phyloP scores from a whole-genome alignment of 768 basidiomycete genomes.

The Tricholoma furcatifolium region DNA sequence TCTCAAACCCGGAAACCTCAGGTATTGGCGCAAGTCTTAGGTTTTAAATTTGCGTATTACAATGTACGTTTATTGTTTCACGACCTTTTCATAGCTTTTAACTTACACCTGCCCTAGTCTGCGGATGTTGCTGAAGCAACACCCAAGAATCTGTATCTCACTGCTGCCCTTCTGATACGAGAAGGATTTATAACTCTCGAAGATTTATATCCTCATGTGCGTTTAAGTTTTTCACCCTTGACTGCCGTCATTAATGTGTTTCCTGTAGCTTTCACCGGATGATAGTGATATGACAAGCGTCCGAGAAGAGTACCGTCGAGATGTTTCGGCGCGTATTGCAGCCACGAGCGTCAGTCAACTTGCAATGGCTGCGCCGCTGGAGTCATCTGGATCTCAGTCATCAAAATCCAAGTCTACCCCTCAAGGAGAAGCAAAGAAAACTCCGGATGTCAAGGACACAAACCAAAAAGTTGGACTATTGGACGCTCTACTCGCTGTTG shows the following conservation, averaged over 20 bases:
- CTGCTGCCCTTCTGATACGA: slow-evolving; percentile 85
- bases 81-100: neutral
- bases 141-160: slow-evolving; percentile 74
- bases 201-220: slow-evolving; percentile 91
- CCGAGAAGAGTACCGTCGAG: slow-evolving; percentile 61
- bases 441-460: slow-evolving; percentile 35
- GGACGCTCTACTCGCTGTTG: slow-evolving; percentile 79
- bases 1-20: slow-evolving; percentile 41
- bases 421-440: slow-evolving; percentile 34
- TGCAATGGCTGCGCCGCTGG: slow-evolving; percentile 83
- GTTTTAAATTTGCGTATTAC: slow-evolving; percentile 96
- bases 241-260: neutral
- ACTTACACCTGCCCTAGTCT: slow-evolving; percentile 31
- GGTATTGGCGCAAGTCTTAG: slow-evolving; percentile 86
- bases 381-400: slow-evolving; percentile 41
- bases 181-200: slow-evolving; percentile 86
- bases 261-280: slow-evolving; percentile 60
- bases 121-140: slow-evolving; percentile 58
- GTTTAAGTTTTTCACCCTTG: slow-evolving; percentile 24
- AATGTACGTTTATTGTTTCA: slow-evolving; percentile 55
- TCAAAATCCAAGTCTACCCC: slow-evolving; percentile 38
- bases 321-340: slow-evolving; percentile 62
- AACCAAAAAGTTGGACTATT: slow-evolving; percentile 85
- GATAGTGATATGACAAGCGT: slow-evolving; percentile 76
- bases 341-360: slow-evolving; percentile 73